Base-by-base conservation (phyloP, 2,329 filamentous ascomycete genomes). In the Epichloe scottii region DNA sequence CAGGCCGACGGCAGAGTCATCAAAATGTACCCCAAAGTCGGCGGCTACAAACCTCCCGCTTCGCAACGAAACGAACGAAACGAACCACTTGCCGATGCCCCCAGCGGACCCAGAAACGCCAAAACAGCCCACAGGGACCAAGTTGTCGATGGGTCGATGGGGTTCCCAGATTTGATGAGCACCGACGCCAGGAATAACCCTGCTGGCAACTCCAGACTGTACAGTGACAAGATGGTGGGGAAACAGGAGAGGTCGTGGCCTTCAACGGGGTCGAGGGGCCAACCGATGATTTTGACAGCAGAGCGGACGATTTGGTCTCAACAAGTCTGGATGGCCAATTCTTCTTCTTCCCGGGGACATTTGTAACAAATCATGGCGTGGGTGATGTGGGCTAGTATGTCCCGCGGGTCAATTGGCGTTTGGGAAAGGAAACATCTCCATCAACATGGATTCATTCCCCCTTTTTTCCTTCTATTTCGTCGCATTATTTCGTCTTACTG, bases 1-100 rank as follows among this genome's bases (percentile, higher is more conserved):
- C 54, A 82, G 85, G 87, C 87, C 60, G 87, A 91, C 60, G 86
- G 86, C 46, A 77, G 84, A 57, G 68, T 85, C 15, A 76, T 91
- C 50, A 79, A 85, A 62, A 84, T 91, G 39, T 89, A 85, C 64
- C 70, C 81, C 65, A 87, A 87, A 64, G 68, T 76, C 3, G 74
- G 74, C 53, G 70, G 69, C 53, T 65, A 65, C 55, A 58, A 58
- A 37, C 55, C 62, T 35, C 55, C 56, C 55, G 50, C 54, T 55
- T 50, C 61, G 57, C 14, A 17, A 30, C 30, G 30, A 30, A 30
- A 8, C 26, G 45, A 64, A 55, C 55, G 63, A 58, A 21, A 61
- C 23, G 52, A 58, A 46, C 39, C 63, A 21, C 57, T 60, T 54
- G 59, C 57, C 59, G 67, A 60, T 62, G 64, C 59, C 53, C 62